Evolutionary conservation across 345 rosid species (phyloP).

Genomic region (Pugionium dolabratum): DNA sequence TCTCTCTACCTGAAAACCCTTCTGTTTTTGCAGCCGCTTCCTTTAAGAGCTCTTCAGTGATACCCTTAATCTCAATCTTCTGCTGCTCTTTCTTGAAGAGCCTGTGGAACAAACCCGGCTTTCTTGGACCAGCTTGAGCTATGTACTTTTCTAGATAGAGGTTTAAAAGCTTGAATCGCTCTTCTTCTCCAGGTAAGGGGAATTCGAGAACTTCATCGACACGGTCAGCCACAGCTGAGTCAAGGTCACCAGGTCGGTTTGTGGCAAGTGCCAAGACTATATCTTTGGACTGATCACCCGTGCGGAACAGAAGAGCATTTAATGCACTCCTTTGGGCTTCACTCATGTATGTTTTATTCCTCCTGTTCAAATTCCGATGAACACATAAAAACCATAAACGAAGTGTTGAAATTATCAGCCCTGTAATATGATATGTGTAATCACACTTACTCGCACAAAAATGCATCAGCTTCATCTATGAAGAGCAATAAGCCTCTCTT

Average conservation of each 20-base stretch:
- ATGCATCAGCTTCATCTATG: slow-evolving; percentile 99
- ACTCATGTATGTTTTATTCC: slow-evolving; percentile 94
- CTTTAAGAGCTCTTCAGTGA: slow-evolving; percentile 67
- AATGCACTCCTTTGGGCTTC: slow-evolving; percentile 98
- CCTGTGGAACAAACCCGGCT: slow-evolving; percentile 55
- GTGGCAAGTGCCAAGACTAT: slow-evolving; percentile 95
- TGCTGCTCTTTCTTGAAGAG: slow-evolving; percentile 62
- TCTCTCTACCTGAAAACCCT: slow-evolving; percentile 95
- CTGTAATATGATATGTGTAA: neutral
- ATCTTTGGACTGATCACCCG: slow-evolving; percentile 95
- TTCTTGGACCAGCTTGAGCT: slow-evolving; percentile 70
- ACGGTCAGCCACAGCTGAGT: slow-evolving; percentile 91
- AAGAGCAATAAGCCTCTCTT: slow-evolving; percentile 82
- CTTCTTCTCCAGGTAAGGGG: slow-evolving; percentile 80
- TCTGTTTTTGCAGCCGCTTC: slow-evolving; percentile 87
- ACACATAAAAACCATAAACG: slow-evolving; percentile 19
- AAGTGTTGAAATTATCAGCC: neutral
- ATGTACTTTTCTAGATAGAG: slow-evolving; percentile 88
- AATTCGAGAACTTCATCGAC: slow-evolving; percentile 92
- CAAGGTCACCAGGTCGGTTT: slow-evolving; percentile 93
- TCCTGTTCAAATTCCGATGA: slow-evolving; percentile 49
- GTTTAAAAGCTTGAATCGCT: slow-evolving; percentile 78
- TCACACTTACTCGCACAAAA: slow-evolving; percentile 89
- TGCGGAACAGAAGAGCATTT: slow-evolving; percentile 89
- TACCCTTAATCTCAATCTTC: slow-evolving; percentile 78